Evolutionary conservation across 2,329 filamentous ascomycete genomes (phyloP).

Genomic region (Lachnellula willkommii): DNA sequence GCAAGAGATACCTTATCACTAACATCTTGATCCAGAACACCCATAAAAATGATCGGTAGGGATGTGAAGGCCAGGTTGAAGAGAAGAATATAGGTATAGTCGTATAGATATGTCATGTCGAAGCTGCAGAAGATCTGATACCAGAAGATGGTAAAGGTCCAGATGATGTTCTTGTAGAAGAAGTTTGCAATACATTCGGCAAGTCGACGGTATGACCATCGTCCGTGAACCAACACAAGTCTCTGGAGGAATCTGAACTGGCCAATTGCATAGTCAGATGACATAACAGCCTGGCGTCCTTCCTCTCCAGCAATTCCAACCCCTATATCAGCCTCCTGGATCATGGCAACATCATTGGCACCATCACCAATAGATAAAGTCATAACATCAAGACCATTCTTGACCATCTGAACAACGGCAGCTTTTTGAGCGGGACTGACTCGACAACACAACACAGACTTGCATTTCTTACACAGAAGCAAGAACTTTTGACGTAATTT

Average conservation of each 20-base stretch:
- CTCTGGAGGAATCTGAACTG: constrained; percentile 87
- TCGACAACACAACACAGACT: constrained; percentile 92
- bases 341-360: constrained; percentile 96
- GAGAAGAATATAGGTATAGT: constrained; percentile 95
- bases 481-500: constrained; percentile 85
- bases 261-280: constrained; percentile 89
- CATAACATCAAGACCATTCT: constrained; percentile 91
- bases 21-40: constrained; percentile 94
- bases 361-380: constrained; percentile 90
- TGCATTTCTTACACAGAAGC: constrained; percentile 93
- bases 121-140: constrained; percentile 94
- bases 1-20: constrained; percentile 89
- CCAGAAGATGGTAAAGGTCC: constrained; percentile 96
- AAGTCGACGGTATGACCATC: constrained; percentile 93
- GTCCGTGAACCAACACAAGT: constrained; percentile 81
- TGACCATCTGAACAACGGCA: constrained; percentile 93
- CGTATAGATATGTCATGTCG: constrained; percentile 93
- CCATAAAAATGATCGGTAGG: constrained; percentile 88
- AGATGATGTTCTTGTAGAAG: constrained; percentile 99
- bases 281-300: constrained; percentile 91
- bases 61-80: constrained; percentile 98
- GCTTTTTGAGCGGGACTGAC: constrained; percentile 97
- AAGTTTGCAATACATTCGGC: constrained; percentile 96
- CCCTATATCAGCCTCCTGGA: constrained; percentile 94
- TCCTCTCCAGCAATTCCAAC: constrained; percentile 93